Percentiles rank a stretch among this genome's conserved stretches.
These are phyloP conservation scores for Chaetomium globosum DNA, from an alignment of 2,329 filamentous ascomycete genomes.

Conservation along the genomic window DNA sequence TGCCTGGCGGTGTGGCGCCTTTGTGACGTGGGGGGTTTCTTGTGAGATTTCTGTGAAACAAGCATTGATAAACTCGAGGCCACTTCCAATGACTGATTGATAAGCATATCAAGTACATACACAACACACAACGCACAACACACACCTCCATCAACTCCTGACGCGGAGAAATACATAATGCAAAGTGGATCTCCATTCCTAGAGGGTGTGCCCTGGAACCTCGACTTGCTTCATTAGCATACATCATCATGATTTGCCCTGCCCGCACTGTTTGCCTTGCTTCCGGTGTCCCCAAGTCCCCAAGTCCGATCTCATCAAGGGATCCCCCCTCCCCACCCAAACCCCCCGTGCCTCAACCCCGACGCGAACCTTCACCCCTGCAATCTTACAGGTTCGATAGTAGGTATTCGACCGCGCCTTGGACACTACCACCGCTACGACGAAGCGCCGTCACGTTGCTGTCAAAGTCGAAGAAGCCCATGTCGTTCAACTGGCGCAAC, in stretches of 20 bases:
- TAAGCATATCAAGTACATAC: not conserved
- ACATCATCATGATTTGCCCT: conserved; percentile 8
- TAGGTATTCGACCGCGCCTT: conserved; percentile 83
- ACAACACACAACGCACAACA: not conserved
- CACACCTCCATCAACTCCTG: not conserved
- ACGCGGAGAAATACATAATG: not conserved
- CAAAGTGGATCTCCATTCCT: not conserved
- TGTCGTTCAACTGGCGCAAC: conserved; percentile 91
- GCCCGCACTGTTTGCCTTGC: not conserved
- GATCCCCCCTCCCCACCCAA: not conserved
- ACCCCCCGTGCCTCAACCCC: not conserved
- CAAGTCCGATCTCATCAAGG: not conserved
- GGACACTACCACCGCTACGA: conserved; percentile 88
- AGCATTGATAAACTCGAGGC: not conserved
- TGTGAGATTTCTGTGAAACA: not conserved
- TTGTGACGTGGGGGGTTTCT: conserved; percentile 8
- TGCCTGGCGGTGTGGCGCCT: conserved; percentile 14
- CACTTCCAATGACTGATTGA: not conserved
- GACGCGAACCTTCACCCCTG: too few relatives aligned
- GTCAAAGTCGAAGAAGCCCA: conserved; percentile 98
- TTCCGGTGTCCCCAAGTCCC: not conserved
- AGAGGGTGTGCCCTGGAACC: not conserved
- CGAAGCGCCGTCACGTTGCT: conserved; percentile 85
- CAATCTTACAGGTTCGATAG: conserved; percentile 41
- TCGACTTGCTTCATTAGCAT: conserved; percentile 7